A percentile compares a stretch with the other conserved stretches of the same genome.
Evolutionary conservation across 2,329 filamentous ascomycete genomes (phyloP).

Genomic region (Monosporascus sp.): DNA sequence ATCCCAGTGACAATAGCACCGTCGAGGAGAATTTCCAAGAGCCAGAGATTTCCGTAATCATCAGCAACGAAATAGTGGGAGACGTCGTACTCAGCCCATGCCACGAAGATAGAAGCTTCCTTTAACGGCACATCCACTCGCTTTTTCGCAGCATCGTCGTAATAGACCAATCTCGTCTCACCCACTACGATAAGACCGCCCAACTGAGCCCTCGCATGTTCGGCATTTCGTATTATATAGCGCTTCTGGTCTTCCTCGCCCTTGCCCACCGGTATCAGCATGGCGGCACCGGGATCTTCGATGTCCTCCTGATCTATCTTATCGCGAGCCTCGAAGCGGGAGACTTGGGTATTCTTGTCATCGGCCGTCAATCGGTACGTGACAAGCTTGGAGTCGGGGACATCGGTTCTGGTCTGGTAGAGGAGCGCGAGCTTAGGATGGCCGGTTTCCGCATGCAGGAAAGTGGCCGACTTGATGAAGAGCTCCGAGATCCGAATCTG

Average conservation of each 20-base stretch:
- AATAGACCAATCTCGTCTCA: constrained; percentile 78
- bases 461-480: constrained; percentile 53
- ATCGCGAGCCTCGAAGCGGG: constrained; percentile 48
- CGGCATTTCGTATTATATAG: constrained; percentile 52
- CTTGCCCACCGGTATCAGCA: constrained; percentile 58
- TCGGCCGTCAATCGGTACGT: constrained; percentile 55
- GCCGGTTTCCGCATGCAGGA: constrained; percentile 52
- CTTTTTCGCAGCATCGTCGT: constrained; percentile 69
- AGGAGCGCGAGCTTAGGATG: constrained; percentile 54
- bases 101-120: constrained; percentile 80
- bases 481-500: constrained; percentile 54
- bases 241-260: constrained; percentile 51
- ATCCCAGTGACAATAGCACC: constrained; percentile 66
- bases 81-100: constrained; percentile 81
- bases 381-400: constrained; percentile 49
- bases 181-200: constrained; percentile 71
- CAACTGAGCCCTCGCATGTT: constrained; percentile 48
- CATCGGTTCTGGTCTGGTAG: constrained; percentile 48
- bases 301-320: constrained; percentile 51
- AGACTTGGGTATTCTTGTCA: constrained; percentile 49
- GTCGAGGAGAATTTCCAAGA: constrained; percentile 71
- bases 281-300: constrained; percentile 49
- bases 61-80: constrained; percentile 84
- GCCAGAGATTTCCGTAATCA: constrained; percentile 79
- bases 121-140: constrained; percentile 59